Percentiles rank a stretch among this genome's conserved stretches.
Conservation (phyloP, 495 filamentous ascomycete species). For the Penicillium soppii region DNA sequence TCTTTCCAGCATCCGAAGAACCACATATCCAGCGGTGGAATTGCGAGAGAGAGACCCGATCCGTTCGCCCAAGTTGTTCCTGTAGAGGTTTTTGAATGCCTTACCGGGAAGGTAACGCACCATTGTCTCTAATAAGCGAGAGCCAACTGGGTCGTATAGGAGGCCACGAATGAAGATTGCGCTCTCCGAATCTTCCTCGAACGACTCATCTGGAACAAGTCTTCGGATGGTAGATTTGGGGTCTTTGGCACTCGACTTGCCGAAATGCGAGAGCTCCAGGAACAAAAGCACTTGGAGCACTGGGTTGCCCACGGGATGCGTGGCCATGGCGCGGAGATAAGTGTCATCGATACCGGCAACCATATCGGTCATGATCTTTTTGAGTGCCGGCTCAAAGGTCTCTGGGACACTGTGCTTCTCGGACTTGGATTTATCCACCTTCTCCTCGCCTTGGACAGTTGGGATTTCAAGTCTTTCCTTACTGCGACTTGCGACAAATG, state of each 20-base stretch:
- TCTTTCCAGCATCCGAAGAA: constrained; percentile 74
- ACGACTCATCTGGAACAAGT: constrained; percentile 64
- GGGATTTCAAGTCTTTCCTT: constrained; percentile 73
- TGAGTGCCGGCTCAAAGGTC: constrained; percentile 70
- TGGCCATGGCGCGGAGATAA: constrained; percentile 74
- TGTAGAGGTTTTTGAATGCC: constrained; percentile 81
- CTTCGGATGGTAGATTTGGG: constrained; percentile 56
- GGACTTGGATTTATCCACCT: constrained; percentile 27
- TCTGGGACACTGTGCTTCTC: constrained; percentile 65
- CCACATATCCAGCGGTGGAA: constrained; percentile 83
- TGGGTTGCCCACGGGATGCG: constrained; percentile 85
- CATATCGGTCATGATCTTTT: constrained; percentile 75
- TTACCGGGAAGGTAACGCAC: constrained; percentile 78
- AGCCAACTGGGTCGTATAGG: constrained; percentile 86
- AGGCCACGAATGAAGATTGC: constrained; percentile 77
- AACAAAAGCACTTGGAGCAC: constrained; percentile 83
- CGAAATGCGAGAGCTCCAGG: constrained; percentile 71
- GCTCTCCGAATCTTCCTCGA: constrained; percentile 56
- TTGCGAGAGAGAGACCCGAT: constrained; percentile 80
- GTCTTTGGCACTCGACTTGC: constrained; percentile 62
- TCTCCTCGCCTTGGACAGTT: constrained; percentile 31
- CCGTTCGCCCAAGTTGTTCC: constrained; percentile 68
- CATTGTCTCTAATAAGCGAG: constrained; percentile 82
- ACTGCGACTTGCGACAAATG: constrained; percentile 78
- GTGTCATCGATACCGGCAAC: constrained; percentile 68